Evolutionary conservation across 2,329 filamentous ascomycete species (phyloP).

Genomic region (Colletotrichum navitas): DNA sequence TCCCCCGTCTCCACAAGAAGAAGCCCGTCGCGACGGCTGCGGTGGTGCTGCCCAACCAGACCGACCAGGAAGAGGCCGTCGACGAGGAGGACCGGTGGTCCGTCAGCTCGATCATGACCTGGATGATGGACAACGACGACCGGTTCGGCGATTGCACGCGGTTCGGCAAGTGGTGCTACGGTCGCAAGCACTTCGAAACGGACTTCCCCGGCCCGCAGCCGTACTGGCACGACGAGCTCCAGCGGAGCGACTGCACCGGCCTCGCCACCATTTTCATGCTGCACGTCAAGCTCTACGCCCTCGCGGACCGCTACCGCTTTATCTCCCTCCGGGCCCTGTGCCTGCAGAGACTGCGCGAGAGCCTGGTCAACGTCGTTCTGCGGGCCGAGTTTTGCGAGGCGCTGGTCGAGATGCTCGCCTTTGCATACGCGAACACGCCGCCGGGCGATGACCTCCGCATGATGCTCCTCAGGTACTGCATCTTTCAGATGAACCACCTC

Average conservation of each 20-base stretch:
- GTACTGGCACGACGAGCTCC: background rate
- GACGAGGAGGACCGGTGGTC: background rate
- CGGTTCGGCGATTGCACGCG: background rate
- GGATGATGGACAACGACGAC: constrained; percentile 2
- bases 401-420: background rate
- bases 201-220: background rate
- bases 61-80: fast-evolving
- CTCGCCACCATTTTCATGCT: background rate
- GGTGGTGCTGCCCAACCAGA: background rate
- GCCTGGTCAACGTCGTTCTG: background rate
- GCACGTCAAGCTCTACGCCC: background rate
- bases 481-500: background rate
- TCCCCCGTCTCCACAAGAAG: background rate
- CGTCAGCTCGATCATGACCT: background rate
- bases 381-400: background rate
- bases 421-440: background rate
- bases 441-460: background rate
- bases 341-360: background rate
- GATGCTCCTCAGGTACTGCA: background rate
- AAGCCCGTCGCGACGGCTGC: background rate
- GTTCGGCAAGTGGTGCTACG: constrained; percentile 3
- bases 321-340: background rate
- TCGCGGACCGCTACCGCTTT: constrained; percentile 2
- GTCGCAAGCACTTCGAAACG: background rate
- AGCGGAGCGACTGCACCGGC: background rate